phyloP scores from a whole-genome alignment of 1,284 basidiomycete genomes.

The Chalciporus sp. region DNA sequence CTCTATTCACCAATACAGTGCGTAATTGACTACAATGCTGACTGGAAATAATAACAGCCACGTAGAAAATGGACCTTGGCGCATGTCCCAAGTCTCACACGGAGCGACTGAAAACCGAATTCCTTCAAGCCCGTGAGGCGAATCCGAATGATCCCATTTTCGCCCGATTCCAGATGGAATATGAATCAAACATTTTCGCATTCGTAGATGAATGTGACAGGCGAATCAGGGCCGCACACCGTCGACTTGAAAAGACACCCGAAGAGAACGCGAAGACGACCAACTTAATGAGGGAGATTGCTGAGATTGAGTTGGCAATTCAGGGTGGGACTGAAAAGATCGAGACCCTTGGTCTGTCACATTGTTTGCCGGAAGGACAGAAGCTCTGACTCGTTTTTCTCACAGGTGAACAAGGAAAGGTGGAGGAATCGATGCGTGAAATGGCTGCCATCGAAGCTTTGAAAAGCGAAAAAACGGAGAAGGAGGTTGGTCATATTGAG shows the following conservation, averaged over 20 bases:
- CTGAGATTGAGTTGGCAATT: constrained; percentile 97
- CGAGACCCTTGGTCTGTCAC: constrained; percentile 78
- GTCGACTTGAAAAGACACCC: constrained; percentile 97
- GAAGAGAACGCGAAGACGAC: constrained; percentile 99
- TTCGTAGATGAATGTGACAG: constrained; percentile 99
- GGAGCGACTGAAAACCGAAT: constrained; percentile 92
- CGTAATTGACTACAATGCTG: constrained; percentile 37
- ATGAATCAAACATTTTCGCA: constrained; percentile 92
- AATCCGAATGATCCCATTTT: constrained; percentile 81
- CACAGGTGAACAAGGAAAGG: constrained; percentile 92
- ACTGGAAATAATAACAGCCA: constrained; percentile 11
- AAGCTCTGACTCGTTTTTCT: constrained; percentile 12
- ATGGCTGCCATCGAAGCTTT: constrained; percentile 97
- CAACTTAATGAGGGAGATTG: constrained; percentile 98
- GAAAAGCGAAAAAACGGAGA: constrained; percentile 94
- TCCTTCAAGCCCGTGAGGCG: constrained; percentile 75
- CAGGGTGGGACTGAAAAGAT: constrained; percentile 99
- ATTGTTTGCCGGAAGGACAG: constrained; percentile 15
- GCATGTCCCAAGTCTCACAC: constrained; percentile 97
- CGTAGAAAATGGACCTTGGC: constrained; percentile 98
- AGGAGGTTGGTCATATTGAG: constrained; percentile 67
- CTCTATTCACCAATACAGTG: constrained; percentile 98
- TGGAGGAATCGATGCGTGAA: constrained; percentile 98
- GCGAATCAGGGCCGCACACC: constrained; percentile 91
- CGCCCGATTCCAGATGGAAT: constrained; percentile 86